Evolutionary conservation across 2,329 filamentous ascomycete genomes (phyloP).

Genomic region (Nigrograna mackinnonii): DNA sequence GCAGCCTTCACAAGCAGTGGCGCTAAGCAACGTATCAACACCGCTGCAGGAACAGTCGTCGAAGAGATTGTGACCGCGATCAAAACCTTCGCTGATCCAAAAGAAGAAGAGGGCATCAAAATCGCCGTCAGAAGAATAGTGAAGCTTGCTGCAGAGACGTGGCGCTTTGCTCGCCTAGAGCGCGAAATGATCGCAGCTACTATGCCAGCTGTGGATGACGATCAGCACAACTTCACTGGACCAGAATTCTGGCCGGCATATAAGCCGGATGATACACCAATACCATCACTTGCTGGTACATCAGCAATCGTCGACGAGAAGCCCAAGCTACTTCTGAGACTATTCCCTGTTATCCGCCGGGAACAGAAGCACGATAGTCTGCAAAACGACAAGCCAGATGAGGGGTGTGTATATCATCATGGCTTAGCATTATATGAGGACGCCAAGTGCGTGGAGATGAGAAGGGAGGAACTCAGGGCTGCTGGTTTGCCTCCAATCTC

Average conservation of each 20-base stretch:
- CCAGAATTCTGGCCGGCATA: slow-evolving; percentile 39
- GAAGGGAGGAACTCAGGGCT: slow-evolving; percentile 39
- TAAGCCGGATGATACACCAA: slow-evolving; percentile 33
- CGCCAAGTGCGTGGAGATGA: slow-evolving; percentile 33
- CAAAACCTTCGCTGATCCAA: slow-evolving; percentile 56
- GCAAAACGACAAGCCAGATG: slow-evolving; percentile 47
- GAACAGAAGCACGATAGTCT: slow-evolving; percentile 51
- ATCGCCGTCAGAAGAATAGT: slow-evolving; percentile 58
- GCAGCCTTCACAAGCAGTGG: slow-evolving; percentile 60
- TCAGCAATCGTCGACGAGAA: slow-evolving; percentile 26
- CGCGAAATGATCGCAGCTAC: slow-evolving; percentile 58
- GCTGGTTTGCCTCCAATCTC: slow-evolving; percentile 42
- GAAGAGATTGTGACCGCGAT: slow-evolving; percentile 61
- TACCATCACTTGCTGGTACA: slow-evolving; percentile 29
- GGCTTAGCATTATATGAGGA: slow-evolving; percentile 57
- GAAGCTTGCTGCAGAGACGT: slow-evolving; percentile 62
- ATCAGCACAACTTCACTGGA: slow-evolving; percentile 34
- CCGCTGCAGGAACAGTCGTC: slow-evolving; percentile 58
- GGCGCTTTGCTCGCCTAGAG: slow-evolving; percentile 61
- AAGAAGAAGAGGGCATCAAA: slow-evolving; percentile 54
- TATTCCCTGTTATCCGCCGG: slow-evolving; percentile 57
- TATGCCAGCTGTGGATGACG: slow-evolving; percentile 46
- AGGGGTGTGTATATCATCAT: slow-evolving; percentile 53
- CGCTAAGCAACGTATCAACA: slow-evolving; percentile 60
- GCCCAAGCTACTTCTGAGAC: slow-evolving; percentile 52